A percentile compares a stretch with the other conserved stretches of the same genome.
Conservation (phyloP, 257 asterid species). For the Petunia axillaris region DNA sequence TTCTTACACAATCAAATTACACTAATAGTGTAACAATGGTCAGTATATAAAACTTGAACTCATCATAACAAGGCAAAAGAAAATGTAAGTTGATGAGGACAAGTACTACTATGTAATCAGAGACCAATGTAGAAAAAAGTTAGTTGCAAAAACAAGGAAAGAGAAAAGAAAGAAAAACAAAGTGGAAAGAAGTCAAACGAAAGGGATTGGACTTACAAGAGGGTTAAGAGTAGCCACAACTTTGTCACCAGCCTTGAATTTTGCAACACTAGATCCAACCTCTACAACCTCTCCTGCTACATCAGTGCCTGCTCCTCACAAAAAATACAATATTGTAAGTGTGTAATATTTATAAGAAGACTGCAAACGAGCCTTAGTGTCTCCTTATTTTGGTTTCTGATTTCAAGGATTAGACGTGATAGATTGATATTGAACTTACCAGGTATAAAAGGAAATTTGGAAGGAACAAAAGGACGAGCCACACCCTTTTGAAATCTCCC, state of each 20-base stretch:
- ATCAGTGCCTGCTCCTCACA: slow-evolving; percentile 53
- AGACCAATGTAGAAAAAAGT: neutral
- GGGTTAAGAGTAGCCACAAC: slow-evolving; percentile 47
- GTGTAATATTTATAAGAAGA: neutral
- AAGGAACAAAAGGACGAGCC: slow-evolving; percentile 51
- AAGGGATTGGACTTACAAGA: slow-evolving; percentile 40
- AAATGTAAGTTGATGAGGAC: neutral
- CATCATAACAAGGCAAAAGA: neutral
- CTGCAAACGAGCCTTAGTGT: no score
- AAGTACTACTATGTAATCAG: neutral
- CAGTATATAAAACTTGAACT: neutral
- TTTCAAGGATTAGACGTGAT: neutral
- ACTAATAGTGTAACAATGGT: neutral
- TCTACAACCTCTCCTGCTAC: slow-evolving; percentile 68
- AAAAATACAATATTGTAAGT: neutral
- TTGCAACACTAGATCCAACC: slow-evolving; percentile 52
- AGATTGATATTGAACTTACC: slow-evolving; percentile 38
- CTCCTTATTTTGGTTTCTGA: neutral
- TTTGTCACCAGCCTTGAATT: slow-evolving; percentile 63
- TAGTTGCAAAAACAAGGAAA: neutral
- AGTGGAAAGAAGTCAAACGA: neutral
- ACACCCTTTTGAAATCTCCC: slow-evolving; percentile 64
- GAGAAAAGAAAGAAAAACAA: neutral
- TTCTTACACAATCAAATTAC: no score
- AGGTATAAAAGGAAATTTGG: slow-evolving; percentile 57